These are phyloP conservation scores for Talaromyces sp. DNA, from an alignment of 2,329 filamentous ascomycete species.

Conservation along the genomic window DNA sequence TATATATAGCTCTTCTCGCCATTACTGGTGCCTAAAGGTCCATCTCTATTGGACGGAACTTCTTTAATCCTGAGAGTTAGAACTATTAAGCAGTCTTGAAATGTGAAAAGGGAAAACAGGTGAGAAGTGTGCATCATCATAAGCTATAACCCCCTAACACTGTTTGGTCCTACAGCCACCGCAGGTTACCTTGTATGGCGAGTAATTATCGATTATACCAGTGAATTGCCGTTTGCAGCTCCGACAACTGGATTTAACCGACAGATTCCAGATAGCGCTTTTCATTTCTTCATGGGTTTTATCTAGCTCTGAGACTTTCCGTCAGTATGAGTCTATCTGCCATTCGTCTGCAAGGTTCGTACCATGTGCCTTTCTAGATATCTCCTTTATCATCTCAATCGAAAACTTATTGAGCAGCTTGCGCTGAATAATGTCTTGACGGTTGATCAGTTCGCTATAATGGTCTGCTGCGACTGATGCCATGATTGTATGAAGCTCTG, in stretches of 20 bases:
- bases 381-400: background rate
- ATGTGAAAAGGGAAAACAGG: too few species aligned
- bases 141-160: too few species aligned
- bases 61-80: too few species aligned
- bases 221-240: background rate
- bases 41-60: too few species aligned
- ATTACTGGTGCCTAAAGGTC: too few species aligned
- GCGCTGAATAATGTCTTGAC: background rate
- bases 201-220: too few species aligned
- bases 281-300: background rate
- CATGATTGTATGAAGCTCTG: background rate
- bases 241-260: background rate
- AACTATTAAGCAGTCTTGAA: too few species aligned
- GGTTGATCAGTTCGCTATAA: background rate
- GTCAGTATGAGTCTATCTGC: background rate
- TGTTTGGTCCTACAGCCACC: too few species aligned
- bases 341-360: background rate
- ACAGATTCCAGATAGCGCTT: background rate
- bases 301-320: background rate
- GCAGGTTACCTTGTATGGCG: too few species aligned
- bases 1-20: too few species aligned
- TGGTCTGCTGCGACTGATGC: background rate
- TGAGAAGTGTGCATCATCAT: too few species aligned
- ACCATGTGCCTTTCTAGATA: background rate
- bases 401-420: background rate